phyloP scores from a whole-genome alignment of 202 grass and related monocot genomes.

The Elaeis oleifera region DNA sequence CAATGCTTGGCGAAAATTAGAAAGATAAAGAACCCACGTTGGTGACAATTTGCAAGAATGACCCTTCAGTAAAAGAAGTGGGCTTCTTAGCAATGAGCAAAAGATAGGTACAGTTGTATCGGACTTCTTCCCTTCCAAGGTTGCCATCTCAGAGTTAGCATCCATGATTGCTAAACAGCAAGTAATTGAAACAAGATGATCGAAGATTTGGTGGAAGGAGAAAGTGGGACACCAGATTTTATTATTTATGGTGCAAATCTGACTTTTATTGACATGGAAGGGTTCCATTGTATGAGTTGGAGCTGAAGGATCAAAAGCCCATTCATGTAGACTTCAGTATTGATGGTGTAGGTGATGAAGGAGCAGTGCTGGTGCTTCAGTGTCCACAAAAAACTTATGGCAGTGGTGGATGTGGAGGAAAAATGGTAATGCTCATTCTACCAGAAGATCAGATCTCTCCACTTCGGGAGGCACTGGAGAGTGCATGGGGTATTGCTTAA shows the following conservation, averaged over 20 bases:
- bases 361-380: constrained; percentile 64
- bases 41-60: constrained; percentile 46
- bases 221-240: constrained; percentile 34
- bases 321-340: constrained; percentile 60
- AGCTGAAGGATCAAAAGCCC: constrained; percentile 54
- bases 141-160: constrained; percentile 52
- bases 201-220: constrained; percentile 21
- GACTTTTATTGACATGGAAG: constrained; percentile 84
- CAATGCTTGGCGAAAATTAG: constrained; percentile 58
- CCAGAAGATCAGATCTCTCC: constrained; percentile 44
- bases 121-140: constrained; percentile 45
- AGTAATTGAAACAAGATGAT: constrained; percentile 51
- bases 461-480: constrained; percentile 38
- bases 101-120: constrained; percentile 41
- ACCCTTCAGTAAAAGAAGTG: constrained; percentile 29
- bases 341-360: constrained; percentile 66
- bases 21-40: constrained; percentile 28
- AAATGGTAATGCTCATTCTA: constrained; percentile 48
- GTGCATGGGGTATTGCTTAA: constrained; percentile 14
- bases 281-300: constrained; percentile 52
- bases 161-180: constrained; percentile 39
- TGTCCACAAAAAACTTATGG: neutral
- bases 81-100: constrained; percentile 46
- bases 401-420: constrained; percentile 24
- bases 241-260: constrained; percentile 73